Evolutionary conservation across 2,329 filamentous ascomycete genomes (phyloP), one percentile per base, ranked within the genome.

Genomic region (Aureobasidium sp.): DNA sequence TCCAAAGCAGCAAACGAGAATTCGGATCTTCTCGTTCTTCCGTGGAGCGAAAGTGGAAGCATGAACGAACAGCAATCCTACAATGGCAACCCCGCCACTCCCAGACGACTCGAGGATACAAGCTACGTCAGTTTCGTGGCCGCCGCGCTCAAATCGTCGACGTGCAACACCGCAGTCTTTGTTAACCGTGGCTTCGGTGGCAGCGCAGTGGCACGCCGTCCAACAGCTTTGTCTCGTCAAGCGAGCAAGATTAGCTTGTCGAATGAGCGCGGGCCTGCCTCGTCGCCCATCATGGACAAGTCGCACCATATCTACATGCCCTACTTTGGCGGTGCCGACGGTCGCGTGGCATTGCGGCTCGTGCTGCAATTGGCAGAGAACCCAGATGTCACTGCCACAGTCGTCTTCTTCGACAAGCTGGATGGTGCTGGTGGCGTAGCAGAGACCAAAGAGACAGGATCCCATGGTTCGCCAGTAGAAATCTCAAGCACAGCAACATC

Each of bases 271-370:
- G 84, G 88, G 59, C 61, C 61, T 22, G 76, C 81, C 0, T 75
- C 82, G 22, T 77, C 82, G 0, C 84, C 87, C 0, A 80, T 86
- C 5, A 78, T 80, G 6, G 84, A 90, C 68, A 87, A 86, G 64
- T 86, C 84, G 39, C 91, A 96, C 71, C 91, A 93, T 71, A 82
- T 97, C 66, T 92, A 96, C 72, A 80, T 96, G 60, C 88, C 92
- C 0, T 97, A 91, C 75, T 87, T 96, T 63, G 92, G 93, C 20
- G 90, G 90, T 9, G 77, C 80, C 1, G 94, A 99, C 70, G 93
- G 97, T 70, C 83, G 85, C 8, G 84, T 87, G 5, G 92, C 91
- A 0, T 80, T 97, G 0, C 81, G 87, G 1, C 84, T 97, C 27
- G 88, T 93, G 3, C 80, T 97, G 3, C 93, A 97, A 70, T 81